These are phyloP conservation scores for Rosa chinensis DNA, from an alignment of 306 rosid species.

Conservation along the genomic window DNA sequence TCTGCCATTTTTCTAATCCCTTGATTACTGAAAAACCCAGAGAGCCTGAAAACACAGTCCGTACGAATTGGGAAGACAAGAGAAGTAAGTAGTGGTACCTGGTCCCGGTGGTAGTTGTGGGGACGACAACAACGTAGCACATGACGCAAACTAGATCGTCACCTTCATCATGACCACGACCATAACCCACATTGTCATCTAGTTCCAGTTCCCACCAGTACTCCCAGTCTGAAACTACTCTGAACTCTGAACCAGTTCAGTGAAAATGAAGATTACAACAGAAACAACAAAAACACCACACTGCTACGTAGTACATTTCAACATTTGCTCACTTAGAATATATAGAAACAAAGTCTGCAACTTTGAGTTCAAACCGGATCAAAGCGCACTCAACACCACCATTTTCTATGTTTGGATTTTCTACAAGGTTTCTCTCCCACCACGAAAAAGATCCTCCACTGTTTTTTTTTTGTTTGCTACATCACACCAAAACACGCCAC, in stretches of 20 bases:
- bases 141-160: constrained; percentile 8
- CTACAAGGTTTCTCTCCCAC: constrained; percentile 48
- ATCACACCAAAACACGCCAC: constrained; percentile 40
- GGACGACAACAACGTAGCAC: not conserved
- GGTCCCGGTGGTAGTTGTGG: not conserved
- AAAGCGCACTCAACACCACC: constrained; percentile 5
- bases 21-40: not conserved
- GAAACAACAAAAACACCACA: constrained; percentile 20
- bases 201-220: constrained; percentile 13
- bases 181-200: constrained; percentile 1
- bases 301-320: not conserved
- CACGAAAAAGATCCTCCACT: constrained; percentile 44
- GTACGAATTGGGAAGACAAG: constrained; percentile 14
- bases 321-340: not conserved
- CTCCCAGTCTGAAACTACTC: constrained; percentile 8
- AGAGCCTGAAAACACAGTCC: constrained; percentile 3
- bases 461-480: constrained; percentile 20
- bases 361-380: constrained; percentile 32
- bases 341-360: constrained; percentile 18
- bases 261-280: constrained; percentile 6
- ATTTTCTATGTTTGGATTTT: constrained; percentile 53
- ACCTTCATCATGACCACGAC: constrained; percentile 14
- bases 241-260: constrained; percentile 9
- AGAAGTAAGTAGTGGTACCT: not conserved
- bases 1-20: not conserved